Conservation (phyloP, 164 flowering plant species). For the Stephania japonica region DNA sequence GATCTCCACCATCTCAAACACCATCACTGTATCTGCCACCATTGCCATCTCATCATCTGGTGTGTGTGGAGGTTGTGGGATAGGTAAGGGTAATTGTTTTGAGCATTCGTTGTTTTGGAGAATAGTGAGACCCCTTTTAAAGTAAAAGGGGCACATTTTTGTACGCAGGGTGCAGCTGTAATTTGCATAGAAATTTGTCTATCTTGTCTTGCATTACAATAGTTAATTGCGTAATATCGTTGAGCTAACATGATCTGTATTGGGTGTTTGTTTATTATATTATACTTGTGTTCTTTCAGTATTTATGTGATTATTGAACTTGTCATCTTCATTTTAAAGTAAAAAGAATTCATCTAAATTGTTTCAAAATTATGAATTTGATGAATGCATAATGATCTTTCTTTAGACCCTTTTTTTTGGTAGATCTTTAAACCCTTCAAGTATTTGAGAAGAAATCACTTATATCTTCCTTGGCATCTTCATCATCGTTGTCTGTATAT, state of each 20-base stretch:
- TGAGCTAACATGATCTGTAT: background rate
- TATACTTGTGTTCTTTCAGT: background rate
- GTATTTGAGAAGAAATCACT: background rate
- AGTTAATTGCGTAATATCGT: background rate
- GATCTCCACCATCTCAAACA: too few species aligned
- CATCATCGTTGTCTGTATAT: background rate
- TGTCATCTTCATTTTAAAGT: background rate
- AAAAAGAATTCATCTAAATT: background rate
- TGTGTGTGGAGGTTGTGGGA: too few species aligned
- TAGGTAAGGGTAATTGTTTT: too few species aligned
- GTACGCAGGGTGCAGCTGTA: too few species aligned
- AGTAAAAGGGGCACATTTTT: too few species aligned
- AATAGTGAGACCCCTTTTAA: too few species aligned
- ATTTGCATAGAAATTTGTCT: background rate
- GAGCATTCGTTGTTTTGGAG: too few species aligned
- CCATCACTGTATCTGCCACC: too few species aligned
- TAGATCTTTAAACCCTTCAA: background rate
- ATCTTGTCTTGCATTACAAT: background rate
- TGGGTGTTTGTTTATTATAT: background rate
- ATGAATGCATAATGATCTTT: background rate
- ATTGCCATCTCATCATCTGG: too few species aligned
- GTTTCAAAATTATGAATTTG: background rate
- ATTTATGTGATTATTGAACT: background rate
- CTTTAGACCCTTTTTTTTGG: too few species aligned
- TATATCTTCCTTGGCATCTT: background rate